phyloP scores from a whole-genome alignment of 371 early-diverging fungal genomes.

The Dichotomocladium elegans region DNA sequence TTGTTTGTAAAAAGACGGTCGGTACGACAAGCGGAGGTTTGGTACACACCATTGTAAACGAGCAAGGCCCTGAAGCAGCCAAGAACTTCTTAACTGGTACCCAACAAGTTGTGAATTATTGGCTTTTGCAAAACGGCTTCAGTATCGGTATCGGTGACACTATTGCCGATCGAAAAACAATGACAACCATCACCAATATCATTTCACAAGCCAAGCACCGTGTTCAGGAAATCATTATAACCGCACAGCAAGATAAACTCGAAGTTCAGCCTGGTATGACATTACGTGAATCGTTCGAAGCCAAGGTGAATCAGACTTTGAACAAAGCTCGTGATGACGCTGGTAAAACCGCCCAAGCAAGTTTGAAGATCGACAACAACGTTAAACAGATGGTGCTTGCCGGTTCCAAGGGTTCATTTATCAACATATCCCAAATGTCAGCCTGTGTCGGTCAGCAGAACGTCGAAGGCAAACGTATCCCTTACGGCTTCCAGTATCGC shows the following conservation, averaged over 20 bases:
- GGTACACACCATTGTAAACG: conserved; percentile 96
- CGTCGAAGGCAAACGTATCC: conserved; percentile 99
- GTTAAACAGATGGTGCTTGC: conserved; percentile 98
- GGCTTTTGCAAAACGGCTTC: conserved; percentile 94
- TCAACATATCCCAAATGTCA: conserved; percentile 99
- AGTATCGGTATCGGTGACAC: conserved; percentile 99
- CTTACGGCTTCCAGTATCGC: conserved; percentile 96
- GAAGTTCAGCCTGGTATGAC: conserved; percentile 98
- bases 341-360: conserved; percentile 89
- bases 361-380: conserved; percentile 93
- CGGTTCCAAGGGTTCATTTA: conserved; percentile 98
- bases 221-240: conserved; percentile 84
- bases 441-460: conserved; percentile 99
- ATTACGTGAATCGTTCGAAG: conserved; percentile 96
- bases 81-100: conserved; percentile 93
- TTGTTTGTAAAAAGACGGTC: conserved; percentile 97
- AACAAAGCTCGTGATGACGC: conserved; percentile 97
- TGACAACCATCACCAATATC: conserved; percentile 80
- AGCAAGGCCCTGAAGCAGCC: conserved; percentile 90
- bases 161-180: conserved; percentile 89
- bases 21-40: conserved; percentile 93
- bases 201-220: conserved; percentile 84
- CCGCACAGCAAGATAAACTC: conserved; percentile 85
- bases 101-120: conserved; percentile 96
- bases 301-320: conserved; percentile 84